Base-by-base conservation (phyloP, 495 filamentous ascomycete genomes). In the Talaromyces borbonicus region DNA sequence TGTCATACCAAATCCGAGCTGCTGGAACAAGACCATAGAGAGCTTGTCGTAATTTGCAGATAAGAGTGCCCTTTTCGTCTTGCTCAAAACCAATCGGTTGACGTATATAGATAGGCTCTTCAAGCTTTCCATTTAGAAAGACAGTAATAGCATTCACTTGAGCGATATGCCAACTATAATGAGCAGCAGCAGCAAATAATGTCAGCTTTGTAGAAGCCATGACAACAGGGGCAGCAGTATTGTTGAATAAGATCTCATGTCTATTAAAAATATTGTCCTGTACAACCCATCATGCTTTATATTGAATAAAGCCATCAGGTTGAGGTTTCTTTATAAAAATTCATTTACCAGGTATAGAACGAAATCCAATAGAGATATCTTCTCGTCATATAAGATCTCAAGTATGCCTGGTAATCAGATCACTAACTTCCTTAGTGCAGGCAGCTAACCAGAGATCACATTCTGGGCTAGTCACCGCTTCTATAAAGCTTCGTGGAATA, bases 281-380 rank as follows among this genome's bases (percentile, higher is more conserved):
- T 3, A 42, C 24, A 12, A 42, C 39, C 19, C 19, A 23, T 8
- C 39, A 20, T 24, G 39, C 39, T 42, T 42, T 42, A 42, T 42
- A 42, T 14, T 20, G 39, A 8, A 42, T 23, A 23, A 8, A n/a
- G 5, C 39, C 18, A 23, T 42, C 39, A 16, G 39, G 8, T 15
- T 22, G 5, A 20, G n/a, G n/a, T 20, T 42, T 42, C 18, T 24
- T 19, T 8, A 20, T 20, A 24, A 42, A 42, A n/a, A 42, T 20
- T 20, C 39, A 42, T 24, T 42, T 42, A 20, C 39, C 39, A 24
- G 19, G n/a, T 9, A 42, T 42, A n/a, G 39, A 20, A 14, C 24
- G 19, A n/a, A 19, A 6, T 5, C 18, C 39, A 3, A 4, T 16
- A 4, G 39, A 24, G 7, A 42, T 6, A 8, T 42, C 18, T 3